Conservation (phyloP, 164 flowering plant genomes). For the Piper betle region DNA sequence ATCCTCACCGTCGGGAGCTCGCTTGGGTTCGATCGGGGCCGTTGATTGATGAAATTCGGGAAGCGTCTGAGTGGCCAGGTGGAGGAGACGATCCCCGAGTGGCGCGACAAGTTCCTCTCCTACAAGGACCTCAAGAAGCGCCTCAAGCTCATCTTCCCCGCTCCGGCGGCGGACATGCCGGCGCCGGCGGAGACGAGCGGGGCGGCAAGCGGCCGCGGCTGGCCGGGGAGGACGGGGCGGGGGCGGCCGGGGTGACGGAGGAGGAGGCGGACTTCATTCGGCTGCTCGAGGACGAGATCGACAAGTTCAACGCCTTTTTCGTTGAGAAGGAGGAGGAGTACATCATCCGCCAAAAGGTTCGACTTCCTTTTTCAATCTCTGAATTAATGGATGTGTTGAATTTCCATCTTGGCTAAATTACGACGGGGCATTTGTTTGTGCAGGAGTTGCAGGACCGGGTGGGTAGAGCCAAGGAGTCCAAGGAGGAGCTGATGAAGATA, state of each 20-base stretch:
- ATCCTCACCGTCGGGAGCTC: no score
- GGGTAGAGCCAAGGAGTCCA: slow-evolving; percentile 38
- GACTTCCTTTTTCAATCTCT: neutral
- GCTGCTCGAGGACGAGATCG: slow-evolving; percentile 69
- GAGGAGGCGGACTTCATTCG: slow-evolving; percentile 61
- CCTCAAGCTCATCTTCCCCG: slow-evolving; percentile 41
- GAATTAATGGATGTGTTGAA: neutral
- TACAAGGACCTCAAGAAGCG: slow-evolving; percentile 82
- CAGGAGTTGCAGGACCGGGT: slow-evolving; percentile 74
- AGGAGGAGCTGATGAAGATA: slow-evolving; percentile 33
- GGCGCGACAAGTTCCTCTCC: slow-evolving; percentile 86
- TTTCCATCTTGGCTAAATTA: neutral
- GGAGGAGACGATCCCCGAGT: slow-evolving; percentile 85
- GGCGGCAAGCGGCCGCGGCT: slow-evolving; percentile 27
- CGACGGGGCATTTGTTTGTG: neutral
- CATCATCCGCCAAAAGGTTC: slow-evolving; percentile 76
- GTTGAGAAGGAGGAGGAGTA: slow-evolving; percentile 87
- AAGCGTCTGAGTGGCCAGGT: slow-evolving; percentile 82
- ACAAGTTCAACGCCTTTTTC: slow-evolving; percentile 77
- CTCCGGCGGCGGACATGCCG: neutral
- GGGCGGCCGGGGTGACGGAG: slow-evolving; percentile 21
- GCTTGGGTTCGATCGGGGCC: neutral
- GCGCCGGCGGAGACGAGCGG: slow-evolving; percentile 11
- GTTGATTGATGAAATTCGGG: slow-evolving; percentile 64
- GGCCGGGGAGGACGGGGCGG: slow-evolving; percentile 10